Conservation (phyloP, 139 green algal genomes). For the Pycnococcus provasolii region DNA sequence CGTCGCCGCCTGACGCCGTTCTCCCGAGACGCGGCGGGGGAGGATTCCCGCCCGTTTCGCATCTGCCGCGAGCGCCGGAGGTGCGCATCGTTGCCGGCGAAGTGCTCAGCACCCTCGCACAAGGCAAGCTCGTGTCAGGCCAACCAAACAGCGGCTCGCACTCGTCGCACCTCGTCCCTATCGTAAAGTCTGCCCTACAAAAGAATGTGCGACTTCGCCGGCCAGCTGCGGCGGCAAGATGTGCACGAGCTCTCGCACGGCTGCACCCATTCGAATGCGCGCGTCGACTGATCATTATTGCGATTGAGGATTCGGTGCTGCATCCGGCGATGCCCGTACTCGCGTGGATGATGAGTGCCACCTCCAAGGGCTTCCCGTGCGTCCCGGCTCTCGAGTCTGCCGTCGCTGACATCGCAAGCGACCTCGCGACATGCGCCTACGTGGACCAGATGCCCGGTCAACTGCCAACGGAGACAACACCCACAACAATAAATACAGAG, state of each 20-base stretch:
- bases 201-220: slow-evolving; percentile 5
- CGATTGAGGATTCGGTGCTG: slow-evolving; percentile 3
- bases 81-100: no score
- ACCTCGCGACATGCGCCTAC: background rate
- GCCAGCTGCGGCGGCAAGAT: background rate
- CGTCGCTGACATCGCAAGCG: background rate
- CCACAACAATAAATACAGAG: no score
- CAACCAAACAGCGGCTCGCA: no score
- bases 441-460: background rate
- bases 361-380: background rate
- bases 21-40: no score
- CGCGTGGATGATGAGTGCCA: slow-evolving; percentile 5
- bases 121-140: no score
- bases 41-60: no score
- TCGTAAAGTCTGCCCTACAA: slow-evolving; percentile 9
- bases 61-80: no score
- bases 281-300: slow-evolving; percentile 4
- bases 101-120: no score
- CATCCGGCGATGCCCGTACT: slow-evolving; percentile 2
- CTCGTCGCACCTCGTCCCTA: no score
- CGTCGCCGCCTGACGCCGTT: no score
- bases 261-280: background rate
- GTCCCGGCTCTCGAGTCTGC: background rate
- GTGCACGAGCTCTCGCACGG: no score
- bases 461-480: no score